Base-by-base conservation (phyloP, 2,329 filamentous ascomycete genomes). In the Hypomyces rosellus region DNA sequence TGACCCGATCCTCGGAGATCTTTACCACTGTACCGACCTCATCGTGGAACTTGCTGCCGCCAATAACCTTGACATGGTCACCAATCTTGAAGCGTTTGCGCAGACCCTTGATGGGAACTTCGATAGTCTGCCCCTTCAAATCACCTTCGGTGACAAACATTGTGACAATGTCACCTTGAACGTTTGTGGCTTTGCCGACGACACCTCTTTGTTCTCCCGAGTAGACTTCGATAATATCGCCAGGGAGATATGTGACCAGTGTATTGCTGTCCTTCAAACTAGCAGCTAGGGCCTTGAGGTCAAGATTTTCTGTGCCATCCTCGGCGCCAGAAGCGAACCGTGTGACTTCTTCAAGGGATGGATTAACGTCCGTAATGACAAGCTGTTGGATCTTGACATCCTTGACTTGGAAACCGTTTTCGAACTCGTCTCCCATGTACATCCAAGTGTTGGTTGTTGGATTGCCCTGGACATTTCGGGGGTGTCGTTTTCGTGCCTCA, bases 21-120 rank as follows among this genome's bases (percentile, higher is more conserved):
- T 89, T 89, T 57, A 97, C 90, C 46, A 99, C 91, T 81, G 96
- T 95, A 69, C 93, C 93, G 41, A 97, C 87, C 70, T 99, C 93
- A 60, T 96, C 93, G 49, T 88, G 84, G 67, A 91, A 97, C 60
- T 89, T 87, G 72, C 91, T 96, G 37, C 91, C 92, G 49, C 93
- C 92, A 65, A 96, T 95, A 59, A 99, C 93, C 74, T 97, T 97
- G 74, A 99, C 93, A 64, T 99, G 93, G 63, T 99, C 93, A 75
- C 93, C 93, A 55, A 91, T 80, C 57, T 81, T 84, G 78, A 99
- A 99, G 30, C 89, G 82, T 71, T 99, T 99, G 51, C 93, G 88
- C 22, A 99, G 77, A 41, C 89, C 88, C 69, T 93, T 95, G 55
- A 90, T 86, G 1, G 93, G 93, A 11, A 95, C 91, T 65, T 97